Percentiles rank a stretch among this genome's conserved stretches.
Conservation (phyloP, 371 early-diverging fungal species). For the Cokeromyces recurvatus region DNA sequence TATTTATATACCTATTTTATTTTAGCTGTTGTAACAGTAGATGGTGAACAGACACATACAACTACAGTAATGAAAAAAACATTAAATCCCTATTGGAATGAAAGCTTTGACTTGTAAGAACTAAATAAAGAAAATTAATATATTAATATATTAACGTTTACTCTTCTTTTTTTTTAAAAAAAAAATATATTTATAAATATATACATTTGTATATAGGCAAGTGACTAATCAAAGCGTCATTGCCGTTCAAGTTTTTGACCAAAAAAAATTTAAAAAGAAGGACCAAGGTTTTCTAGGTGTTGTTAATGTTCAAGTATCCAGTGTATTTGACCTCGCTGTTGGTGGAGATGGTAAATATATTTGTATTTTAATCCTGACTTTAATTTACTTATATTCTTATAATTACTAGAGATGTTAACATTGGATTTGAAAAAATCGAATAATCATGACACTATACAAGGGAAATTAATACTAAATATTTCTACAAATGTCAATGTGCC, state of each 20-base stretch:
- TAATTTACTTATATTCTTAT: neutral
- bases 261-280: conserved; percentile 91
- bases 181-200: too few relatives aligned
- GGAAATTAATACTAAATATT: conserved; percentile 73
- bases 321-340: conserved; percentile 70
- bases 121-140: conserved; percentile 18
- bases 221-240: conserved; percentile 75
- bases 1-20: too few relatives aligned
- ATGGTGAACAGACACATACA: conserved; percentile 79
- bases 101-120: conserved; percentile 69
- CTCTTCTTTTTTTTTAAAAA: too few relatives aligned
- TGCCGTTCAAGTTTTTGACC: conserved; percentile 95
- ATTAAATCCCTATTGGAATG: conserved; percentile 81
- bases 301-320: conserved; percentile 78
- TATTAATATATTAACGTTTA: neutral
- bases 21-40: conserved; percentile 87
- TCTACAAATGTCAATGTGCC: conserved; percentile 56
- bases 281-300: conserved; percentile 95
- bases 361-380: too few relatives aligned
- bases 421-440: conserved; percentile 82
- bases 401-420: conserved; percentile 75
- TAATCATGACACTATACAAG: conserved; percentile 77
- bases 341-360: conserved; percentile 71
- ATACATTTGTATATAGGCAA: conserved; percentile 37
- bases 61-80: conserved; percentile 75